Conservation (phyloP, 2,329 filamentous ascomycete species). For the Exophiala mesophila region DNA sequence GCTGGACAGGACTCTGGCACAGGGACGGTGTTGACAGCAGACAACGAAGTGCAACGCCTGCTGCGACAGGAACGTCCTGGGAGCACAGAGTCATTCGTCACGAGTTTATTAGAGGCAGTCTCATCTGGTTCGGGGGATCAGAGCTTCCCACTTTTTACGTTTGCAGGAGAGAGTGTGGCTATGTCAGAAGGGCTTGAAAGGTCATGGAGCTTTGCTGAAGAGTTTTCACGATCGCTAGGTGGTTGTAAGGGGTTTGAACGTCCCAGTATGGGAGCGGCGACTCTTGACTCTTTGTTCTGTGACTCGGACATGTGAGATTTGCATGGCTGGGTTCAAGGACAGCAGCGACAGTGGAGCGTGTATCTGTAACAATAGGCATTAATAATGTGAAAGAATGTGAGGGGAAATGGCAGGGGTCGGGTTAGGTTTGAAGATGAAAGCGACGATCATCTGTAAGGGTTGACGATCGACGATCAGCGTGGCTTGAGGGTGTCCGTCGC, state of each 20-base stretch:
- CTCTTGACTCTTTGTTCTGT: slow-evolving; percentile 18
- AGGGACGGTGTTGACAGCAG: slow-evolving; percentile 16
- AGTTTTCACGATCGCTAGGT: slow-evolving; percentile 10
- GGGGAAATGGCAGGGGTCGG: no score
- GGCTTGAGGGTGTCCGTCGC: no score
- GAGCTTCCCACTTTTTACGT: slow-evolving; percentile 15
- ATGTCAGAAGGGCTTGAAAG: slow-evolving; percentile 4
- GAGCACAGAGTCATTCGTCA: slow-evolving; percentile 9
- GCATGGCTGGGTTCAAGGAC: no score
- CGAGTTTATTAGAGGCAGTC: slow-evolving; percentile 10
- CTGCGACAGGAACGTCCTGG: slow-evolving; percentile 11
- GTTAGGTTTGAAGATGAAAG: no score
- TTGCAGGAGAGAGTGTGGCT: slow-evolving; percentile 9
- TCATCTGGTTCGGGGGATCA: background rate
- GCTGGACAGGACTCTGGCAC: background rate
- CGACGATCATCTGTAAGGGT: no score
- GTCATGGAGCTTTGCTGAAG: slow-evolving; percentile 14
- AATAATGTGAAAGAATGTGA: no score
- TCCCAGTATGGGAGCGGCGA: background rate
- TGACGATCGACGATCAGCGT: no score
- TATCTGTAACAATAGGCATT: no score
- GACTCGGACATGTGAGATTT: no score
- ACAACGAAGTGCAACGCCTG: slow-evolving; percentile 18
- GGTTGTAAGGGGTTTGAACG: background rate
- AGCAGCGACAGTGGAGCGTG: no score